Percentiles rank a stretch among this genome's conserved stretches.
These are phyloP conservation scores for Beta vulgaris DNA, from an alignment of 148 eudicot genomes.

Conservation along the genomic window DNA sequence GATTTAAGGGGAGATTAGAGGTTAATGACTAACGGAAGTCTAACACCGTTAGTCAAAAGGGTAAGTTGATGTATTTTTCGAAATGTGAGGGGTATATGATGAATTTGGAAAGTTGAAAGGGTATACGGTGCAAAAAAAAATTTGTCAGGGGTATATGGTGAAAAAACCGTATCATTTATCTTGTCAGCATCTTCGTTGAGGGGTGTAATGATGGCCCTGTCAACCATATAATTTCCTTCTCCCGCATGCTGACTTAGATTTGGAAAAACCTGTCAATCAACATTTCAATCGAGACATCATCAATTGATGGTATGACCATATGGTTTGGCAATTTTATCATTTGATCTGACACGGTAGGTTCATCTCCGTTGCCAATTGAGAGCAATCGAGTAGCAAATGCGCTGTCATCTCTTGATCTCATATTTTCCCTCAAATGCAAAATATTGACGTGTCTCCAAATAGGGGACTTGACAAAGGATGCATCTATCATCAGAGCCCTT, in stretches of 20 bases:
- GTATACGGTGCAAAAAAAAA: too few species aligned
- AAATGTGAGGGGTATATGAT: too few species aligned
- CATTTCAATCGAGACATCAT: neutral
- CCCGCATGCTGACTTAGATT: neutral
- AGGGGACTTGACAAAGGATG: neutral
- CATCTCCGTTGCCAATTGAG: neutral
- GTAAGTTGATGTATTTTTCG: too few species aligned
- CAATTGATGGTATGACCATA: neutral
- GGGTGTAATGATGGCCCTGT: neutral
- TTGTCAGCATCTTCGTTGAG: neutral
- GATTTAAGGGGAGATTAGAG: too few species aligned
- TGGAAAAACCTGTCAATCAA: neutral
- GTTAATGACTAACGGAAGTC: too few species aligned
- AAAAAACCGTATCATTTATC: neutral
- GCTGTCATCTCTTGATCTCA: neutral
- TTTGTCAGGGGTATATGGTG: too few species aligned
- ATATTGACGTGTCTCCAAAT: neutral
- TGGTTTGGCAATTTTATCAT: neutral
- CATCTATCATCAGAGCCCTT: neutral
- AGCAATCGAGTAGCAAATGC: neutral
- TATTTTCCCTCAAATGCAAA: neutral
- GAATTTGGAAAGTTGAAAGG: too few species aligned
- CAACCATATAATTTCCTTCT: neutral
- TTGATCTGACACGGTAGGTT: neutral
- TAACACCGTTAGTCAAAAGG: too few species aligned